phyloP scores from a whole-genome alignment of 768 basidiomycete species.

The Tricholoma furcatifolium region DNA sequence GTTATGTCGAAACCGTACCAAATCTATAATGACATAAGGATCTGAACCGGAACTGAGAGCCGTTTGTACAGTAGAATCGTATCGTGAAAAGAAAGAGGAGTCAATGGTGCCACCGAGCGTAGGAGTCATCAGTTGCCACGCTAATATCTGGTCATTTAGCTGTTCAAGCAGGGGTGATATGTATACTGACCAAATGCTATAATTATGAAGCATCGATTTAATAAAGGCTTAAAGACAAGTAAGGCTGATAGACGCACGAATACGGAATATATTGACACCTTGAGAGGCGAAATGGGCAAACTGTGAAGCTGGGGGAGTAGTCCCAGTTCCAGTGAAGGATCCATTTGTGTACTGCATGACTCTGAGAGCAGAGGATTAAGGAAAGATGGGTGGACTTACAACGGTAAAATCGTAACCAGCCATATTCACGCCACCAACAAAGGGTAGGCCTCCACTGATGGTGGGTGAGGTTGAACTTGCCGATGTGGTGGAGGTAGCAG shows the following conservation, averaged over 20 bases:
- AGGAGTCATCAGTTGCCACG: slow-evolving; percentile 54
- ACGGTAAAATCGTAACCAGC: slow-evolving; percentile 48
- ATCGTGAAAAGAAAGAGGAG: slow-evolving; percentile 40
- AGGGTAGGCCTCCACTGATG: slow-evolving; percentile 25
- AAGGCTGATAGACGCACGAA: slow-evolving; percentile 20
- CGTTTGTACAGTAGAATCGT: slow-evolving; percentile 49
- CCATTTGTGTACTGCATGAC: slow-evolving; percentile 32
- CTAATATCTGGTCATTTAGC: slow-evolving; percentile 21
- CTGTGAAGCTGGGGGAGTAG: slow-evolving; percentile 40
- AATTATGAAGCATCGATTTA: slow-evolving; percentile 26
- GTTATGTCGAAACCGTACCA: slow-evolving; percentile 28
- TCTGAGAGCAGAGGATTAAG: not conserved
- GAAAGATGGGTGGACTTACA: slow-evolving; percentile 22
- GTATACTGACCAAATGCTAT: slow-evolving; percentile 18
- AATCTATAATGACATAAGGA: slow-evolving; percentile 49
- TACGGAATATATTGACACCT: slow-evolving; percentile 49
- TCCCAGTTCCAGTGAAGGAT: slow-evolving; percentile 38
- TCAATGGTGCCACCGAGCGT: slow-evolving; percentile 47
- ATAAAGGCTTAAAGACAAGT: not conserved
- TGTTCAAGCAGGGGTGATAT: slow-evolving; percentile 9
- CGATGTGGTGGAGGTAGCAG: slow-evolving; percentile 16
- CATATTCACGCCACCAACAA: slow-evolving; percentile 48
- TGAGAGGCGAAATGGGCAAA: slow-evolving; percentile 47
- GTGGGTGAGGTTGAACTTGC: slow-evolving; percentile 12
- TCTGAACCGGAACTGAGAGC: slow-evolving; percentile 38